Evolutionary conservation across 2,329 filamentous ascomycete species (phyloP), one percentile per base, ranked within the genome.

Genomic region (Ophiostoma montium): DNA sequence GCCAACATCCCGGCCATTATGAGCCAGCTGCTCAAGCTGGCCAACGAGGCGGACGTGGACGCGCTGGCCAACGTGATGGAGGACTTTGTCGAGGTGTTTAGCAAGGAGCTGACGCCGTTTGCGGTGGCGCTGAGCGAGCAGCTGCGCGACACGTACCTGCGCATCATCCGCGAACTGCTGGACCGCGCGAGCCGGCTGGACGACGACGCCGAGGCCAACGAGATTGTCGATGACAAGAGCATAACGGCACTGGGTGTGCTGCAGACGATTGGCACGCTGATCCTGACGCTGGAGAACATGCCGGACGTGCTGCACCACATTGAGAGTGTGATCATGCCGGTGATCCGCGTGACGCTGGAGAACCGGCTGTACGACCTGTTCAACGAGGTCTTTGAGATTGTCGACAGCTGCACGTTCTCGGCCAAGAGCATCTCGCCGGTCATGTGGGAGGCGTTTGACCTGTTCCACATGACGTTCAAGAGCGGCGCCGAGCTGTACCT

Each of bases 41-140:
- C 92, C 27, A 98, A 98, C 61, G 92, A 98, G 67, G 92, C 94
- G 51, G 92, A 98, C 62, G 90, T 98, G 44, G 92, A 98, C 65
- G 89, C 92, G 5, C 73, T 98, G 36, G 90, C 92, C 19, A 96
- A 96, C 60, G 92, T 98, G 35, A 98, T 98, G 92, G 92, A 98
- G 66, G 92, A 98, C 62, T 98, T 98, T 62, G 92, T 98, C 42
- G 92, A 98, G 65, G 89, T 96, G 2, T 98, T 98, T 62, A 90
- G 92, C n/a, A 77, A 87, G 3, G 92, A 98, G 63, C 75, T 98
- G 43, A 96, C 92, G 6, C 92, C 92, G 3, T 98, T 98, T 60
- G 92, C 92, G 11, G 90, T 98, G 31, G 92, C 92, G 5, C 73
- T 98, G 4, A 95, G 88, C 61, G 89, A 96, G 67, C 92, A 98